phyloP scores from a whole-genome alignment of 805 yeast genomes.

The Cyberlindnera saturnus region DNA sequence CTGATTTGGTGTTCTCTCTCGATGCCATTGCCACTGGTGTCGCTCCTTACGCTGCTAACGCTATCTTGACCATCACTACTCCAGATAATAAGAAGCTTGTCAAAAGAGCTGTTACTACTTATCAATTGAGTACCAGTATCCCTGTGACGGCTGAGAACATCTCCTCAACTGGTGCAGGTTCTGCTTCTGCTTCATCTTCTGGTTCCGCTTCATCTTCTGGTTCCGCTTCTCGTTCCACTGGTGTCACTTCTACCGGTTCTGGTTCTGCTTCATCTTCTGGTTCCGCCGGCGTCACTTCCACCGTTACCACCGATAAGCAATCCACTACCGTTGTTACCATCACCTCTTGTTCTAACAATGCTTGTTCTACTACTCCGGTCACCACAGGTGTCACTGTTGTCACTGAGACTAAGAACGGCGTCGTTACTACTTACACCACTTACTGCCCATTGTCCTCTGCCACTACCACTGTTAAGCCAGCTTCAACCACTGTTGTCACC shows the following conservation, averaged over 20 bases:
- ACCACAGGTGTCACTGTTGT: slow-evolving; percentile 26
- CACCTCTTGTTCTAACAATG: slow-evolving; percentile 9
- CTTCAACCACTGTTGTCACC: slow-evolving; percentile 8
- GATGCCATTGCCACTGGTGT: slow-evolving; percentile 12
- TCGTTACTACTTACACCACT: slow-evolving; percentile 16
- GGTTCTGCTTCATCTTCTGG: slow-evolving; percentile 11
- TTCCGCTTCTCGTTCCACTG: slow-evolving; percentile 2
- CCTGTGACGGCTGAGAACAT: slow-evolving; percentile 7
- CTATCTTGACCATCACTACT: slow-evolving; percentile 12
- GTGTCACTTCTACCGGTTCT: slow-evolving; percentile 6
- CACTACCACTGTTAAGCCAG: slow-evolving; percentile 13
- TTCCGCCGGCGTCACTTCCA: slow-evolving; percentile 18
- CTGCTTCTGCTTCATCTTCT: slow-evolving; percentile 8
- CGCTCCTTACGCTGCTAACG: slow-evolving; percentile 19
- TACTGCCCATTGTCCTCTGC: slow-evolving; percentile 16
- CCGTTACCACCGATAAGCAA: slow-evolving; percentile 18
- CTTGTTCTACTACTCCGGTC: slow-evolving; percentile 7
- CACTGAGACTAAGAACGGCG: slow-evolving; percentile 25
- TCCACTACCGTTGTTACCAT: slow-evolving; percentile 8
- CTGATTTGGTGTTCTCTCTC: slow-evolving; percentile 11
- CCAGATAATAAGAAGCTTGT: slow-evolving; percentile 15
- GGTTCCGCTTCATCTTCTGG: slow-evolving; percentile 6
- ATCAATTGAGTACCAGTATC: slow-evolving; percentile 5
- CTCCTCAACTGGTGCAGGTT: slow-evolving; percentile 5
- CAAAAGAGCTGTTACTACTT: slow-evolving; percentile 13